Evolutionary conservation across 1,284 basidiomycete species (phyloP).

Genomic region (Anthracocystis setariae): DNA sequence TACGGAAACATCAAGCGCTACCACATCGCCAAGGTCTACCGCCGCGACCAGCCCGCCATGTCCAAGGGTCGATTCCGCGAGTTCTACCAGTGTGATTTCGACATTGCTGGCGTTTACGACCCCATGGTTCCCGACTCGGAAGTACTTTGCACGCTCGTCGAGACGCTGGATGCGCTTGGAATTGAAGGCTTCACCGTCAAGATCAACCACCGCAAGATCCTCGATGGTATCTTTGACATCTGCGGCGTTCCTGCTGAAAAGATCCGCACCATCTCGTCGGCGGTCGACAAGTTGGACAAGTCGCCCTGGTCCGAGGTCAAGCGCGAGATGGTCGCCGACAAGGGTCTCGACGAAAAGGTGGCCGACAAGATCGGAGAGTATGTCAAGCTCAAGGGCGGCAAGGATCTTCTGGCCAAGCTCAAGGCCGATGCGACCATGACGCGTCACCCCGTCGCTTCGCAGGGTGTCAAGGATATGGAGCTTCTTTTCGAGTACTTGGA

Average conservation of each 20-base stretch:
- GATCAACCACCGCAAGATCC: conserved; percentile 92
- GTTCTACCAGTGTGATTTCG: conserved; percentile 98
- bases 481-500: conserved; percentile 85
- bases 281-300: conserved; percentile 99
- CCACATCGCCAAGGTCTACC: conserved; percentile 98
- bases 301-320: conserved; percentile 87
- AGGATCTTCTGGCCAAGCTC: conserved; percentile 81
- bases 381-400: conserved; percentile 85
- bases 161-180: conserved; percentile 82
- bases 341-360: conserved; percentile 82
- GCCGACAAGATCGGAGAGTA: conserved; percentile 97
- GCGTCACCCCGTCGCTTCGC: conserved; percentile 77
- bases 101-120: conserved; percentile 88
- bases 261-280: conserved; percentile 92
- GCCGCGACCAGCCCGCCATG: conserved; percentile 96
- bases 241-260: conserved; percentile 93
- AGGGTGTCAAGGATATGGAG: conserved; percentile 90
- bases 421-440: conserved; percentile 76
- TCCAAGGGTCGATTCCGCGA: conserved; percentile 97
- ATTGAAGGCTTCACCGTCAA: conserved; percentile 91
- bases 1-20: conserved; percentile 81
- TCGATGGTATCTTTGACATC: conserved; percentile 96
- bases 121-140: conserved; percentile 98
- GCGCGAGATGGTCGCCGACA: conserved; percentile 95
- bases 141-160: conserved; percentile 83